Conservation (phyloP, 164 flowering plant genomes). For the Vitis amurensis region DNA sequence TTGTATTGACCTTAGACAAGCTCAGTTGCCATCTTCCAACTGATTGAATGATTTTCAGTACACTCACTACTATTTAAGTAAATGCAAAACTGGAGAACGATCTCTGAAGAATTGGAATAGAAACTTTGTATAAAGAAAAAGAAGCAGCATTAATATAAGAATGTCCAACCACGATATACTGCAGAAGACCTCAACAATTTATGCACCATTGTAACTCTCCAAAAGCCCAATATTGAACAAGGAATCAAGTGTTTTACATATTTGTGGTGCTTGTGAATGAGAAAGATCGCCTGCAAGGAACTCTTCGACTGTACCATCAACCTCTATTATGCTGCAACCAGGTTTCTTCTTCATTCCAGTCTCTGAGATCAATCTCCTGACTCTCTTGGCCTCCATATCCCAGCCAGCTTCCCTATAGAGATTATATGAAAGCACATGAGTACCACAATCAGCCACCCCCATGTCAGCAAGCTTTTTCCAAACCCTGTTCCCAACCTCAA, state of each 20-base stretch:
- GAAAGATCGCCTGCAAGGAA: conserved; percentile 54
- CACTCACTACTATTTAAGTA: too few relatives aligned
- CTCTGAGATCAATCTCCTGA: conserved; percentile 39
- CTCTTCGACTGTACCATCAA: conserved; percentile 50
- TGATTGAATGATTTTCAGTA: too few relatives aligned
- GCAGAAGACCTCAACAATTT: neutral
- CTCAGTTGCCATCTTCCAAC: too few relatives aligned
- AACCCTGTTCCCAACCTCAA: conserved; percentile 48
- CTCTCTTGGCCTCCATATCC: conserved; percentile 49
- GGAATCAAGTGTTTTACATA: conserved; percentile 39
- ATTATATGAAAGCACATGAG: conserved; percentile 50
- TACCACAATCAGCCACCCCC: conserved; percentile 49
- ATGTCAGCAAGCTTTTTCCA: conserved; percentile 43
- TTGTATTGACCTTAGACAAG: too few relatives aligned
- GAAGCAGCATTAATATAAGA: too few relatives aligned
- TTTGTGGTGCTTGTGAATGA: conserved; percentile 38
- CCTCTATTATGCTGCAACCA: conserved; percentile 68
- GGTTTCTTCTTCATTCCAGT: conserved; percentile 50
- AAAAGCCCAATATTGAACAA: conserved; percentile 29
- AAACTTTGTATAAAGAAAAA: too few relatives aligned
- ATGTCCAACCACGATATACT: too few relatives aligned
- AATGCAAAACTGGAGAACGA: too few relatives aligned
- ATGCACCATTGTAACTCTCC: neutral
- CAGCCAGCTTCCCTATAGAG: conserved; percentile 59
- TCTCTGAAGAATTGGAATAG: too few relatives aligned